phyloP scores from a whole-genome alignment of 2,329 filamentous ascomycete species.

The Fonsecaea nubica region DNA sequence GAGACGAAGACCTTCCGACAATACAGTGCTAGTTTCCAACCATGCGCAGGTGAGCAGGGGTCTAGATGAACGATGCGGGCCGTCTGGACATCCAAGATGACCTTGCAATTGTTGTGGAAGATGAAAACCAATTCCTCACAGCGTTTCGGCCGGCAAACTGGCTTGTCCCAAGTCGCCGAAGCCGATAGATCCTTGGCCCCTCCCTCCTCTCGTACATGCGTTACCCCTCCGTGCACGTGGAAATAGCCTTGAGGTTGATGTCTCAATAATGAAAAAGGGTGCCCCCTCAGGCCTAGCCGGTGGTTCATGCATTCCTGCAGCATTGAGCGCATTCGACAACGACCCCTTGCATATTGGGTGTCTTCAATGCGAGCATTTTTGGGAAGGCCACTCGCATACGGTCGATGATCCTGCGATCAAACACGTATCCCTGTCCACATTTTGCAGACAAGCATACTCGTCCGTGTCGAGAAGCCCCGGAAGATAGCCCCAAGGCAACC shows the following conservation, averaged over 20 bases:
- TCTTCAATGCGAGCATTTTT: background rate
- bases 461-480: background rate
- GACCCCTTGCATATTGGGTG: background rate
- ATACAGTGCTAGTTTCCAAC: background rate
- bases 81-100: background rate
- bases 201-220: background rate
- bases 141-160: background rate
- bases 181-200: slow-evolving; percentile 4
- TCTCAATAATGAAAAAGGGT: background rate
- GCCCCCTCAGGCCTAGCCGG: background rate
- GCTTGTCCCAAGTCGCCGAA: background rate
- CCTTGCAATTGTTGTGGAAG: background rate
- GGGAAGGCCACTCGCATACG: background rate
- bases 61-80: background rate
- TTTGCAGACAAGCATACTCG: background rate
- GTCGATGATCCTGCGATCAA: background rate
- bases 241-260: background rate
- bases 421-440: background rate
- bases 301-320: background rate
- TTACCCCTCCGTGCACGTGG: slow-evolving; percentile 12
- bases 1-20: background rate
- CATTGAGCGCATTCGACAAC: background rate
- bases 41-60: background rate
- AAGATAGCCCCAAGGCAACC: background rate
- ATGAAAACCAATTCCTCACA: background rate